These are phyloP conservation scores for Rhizopogon parksii DNA, from an alignment of 1,284 basidiomycete genomes.

Conservation along the genomic window DNA sequence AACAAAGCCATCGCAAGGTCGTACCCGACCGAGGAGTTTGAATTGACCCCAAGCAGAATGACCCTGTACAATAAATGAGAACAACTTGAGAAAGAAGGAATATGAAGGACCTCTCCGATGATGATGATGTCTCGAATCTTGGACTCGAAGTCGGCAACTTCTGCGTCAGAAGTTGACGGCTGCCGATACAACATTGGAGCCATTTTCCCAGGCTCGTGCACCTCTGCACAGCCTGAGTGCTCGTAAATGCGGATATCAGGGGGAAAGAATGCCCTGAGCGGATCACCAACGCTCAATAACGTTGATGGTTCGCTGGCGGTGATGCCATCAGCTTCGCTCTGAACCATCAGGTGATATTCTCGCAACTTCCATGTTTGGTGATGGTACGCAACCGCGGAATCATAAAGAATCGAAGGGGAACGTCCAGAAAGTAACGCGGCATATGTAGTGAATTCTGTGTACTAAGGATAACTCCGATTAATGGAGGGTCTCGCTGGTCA, in stretches of 20 bases:
- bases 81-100: conserved; percentile 1
- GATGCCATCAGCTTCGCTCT: conserved; percentile 14
- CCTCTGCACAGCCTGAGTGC: conserved; percentile 12
- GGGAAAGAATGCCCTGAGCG: conserved; percentile 31
- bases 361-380: conserved; percentile 73
- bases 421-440: conserved; percentile 57
- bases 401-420: conserved; percentile 47
- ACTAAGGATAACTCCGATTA: conserved; percentile 35
- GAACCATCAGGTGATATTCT: conserved; percentile 53
- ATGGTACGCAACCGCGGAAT: conserved; percentile 56
- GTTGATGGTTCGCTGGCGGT: conserved; percentile 4
- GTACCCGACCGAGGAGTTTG: conserved; percentile 58
- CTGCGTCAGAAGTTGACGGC: background rate
- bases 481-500: background rate
- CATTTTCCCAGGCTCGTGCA: conserved; percentile 17
- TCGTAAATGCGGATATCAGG: conserved; percentile 17
- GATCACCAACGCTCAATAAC: conserved; percentile 24
- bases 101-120: conserved; percentile 52
- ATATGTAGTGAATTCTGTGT: conserved; percentile 67
- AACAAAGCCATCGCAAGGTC: conserved; percentile 65
- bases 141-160: conserved; percentile 1
- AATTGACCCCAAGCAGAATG: conserved; percentile 81
- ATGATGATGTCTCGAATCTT: conserved; percentile 50
- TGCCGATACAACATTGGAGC: conserved; percentile 38
- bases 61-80: conserved; percentile 38